Percentiles rank a stretch among this genome's conserved stretches.
These are phyloP conservation scores for Talaromyces ruber DNA, from an alignment of 495 filamentous ascomycete species.

Conservation along the genomic window DNA sequence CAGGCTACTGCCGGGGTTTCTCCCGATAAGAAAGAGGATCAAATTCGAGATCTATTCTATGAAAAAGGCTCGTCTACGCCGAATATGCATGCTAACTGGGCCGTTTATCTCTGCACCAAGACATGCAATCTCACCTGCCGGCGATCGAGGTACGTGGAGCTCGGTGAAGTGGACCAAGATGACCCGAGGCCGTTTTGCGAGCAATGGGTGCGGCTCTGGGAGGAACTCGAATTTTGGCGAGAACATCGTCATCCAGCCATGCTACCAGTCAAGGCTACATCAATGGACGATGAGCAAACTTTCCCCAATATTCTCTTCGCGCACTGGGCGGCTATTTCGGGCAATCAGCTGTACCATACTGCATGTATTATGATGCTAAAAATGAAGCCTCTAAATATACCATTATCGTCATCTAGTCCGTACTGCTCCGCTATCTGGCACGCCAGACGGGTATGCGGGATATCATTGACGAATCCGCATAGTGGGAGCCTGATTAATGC, in stretches of 20 bases:
- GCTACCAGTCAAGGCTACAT: constrained; percentile 24
- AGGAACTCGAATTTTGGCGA: constrained; percentile 34
- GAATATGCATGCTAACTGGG: constrained; percentile 39
- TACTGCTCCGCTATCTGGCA: constrained; percentile 35
- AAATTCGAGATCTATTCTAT: no score
- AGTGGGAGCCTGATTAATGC: constrained; percentile 40
- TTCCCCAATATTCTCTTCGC: constrained; percentile 38
- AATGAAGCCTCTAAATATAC: no score
- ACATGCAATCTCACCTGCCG: constrained; percentile 32
- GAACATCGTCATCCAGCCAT: constrained; percentile 30
- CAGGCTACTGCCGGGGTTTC: no score
- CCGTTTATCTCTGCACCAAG: constrained; percentile 36
- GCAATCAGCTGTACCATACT: constrained; percentile 41
- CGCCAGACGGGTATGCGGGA: constrained; percentile 39
- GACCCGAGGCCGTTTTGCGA: no score
- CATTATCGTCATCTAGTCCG: no score
- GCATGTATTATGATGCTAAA: constrained; percentile 36
- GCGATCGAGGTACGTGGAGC: constrained; percentile 27
- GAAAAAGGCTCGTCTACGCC: no score
- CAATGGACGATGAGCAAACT: no score
- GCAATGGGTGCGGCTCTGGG: constrained; percentile 36
- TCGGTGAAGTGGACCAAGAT: constrained; percentile 18
- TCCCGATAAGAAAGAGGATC: no score
- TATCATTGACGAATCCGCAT: constrained; percentile 37
- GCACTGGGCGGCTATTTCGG: constrained; percentile 40